These are phyloP conservation scores for Colletotrichum trifolii DNA, from an alignment of 2,329 filamentous ascomycete genomes.

Conservation along the genomic window DNA sequence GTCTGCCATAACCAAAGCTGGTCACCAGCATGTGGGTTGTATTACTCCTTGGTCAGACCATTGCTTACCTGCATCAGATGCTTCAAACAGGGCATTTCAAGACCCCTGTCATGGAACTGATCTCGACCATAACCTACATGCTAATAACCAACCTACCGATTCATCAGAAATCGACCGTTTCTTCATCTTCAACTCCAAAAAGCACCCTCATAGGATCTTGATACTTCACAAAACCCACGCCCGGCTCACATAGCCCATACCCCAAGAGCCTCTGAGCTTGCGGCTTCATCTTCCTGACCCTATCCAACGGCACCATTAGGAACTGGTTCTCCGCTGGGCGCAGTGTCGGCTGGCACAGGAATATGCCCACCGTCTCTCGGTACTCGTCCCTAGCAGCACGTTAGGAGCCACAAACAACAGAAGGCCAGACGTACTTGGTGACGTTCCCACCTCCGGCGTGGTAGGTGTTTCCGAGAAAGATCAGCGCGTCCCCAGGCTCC, in stretches of 20 bases:
- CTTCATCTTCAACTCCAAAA: conserved; percentile 50
- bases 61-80: too few relatives aligned
- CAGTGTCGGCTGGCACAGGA: conserved; percentile 47
- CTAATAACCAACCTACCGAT: not conserved
- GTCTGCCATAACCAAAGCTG: too few relatives aligned
- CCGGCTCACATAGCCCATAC: conserved; percentile 47
- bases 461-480: conserved; percentile 53
- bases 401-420: too few relatives aligned
- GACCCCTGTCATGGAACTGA: too few relatives aligned
- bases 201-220: conserved; percentile 51
- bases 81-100: too few relatives aligned
- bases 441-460: conserved; percentile 53
- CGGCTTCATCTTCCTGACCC: conserved; percentile 44
- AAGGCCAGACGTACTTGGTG: conserved; percentile 36
- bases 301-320: conserved; percentile 44
- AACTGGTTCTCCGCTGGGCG: conserved; percentile 50
- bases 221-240: conserved; percentile 49
- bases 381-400: conserved; percentile 40
- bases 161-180: conserved; percentile 45
- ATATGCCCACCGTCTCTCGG: conserved; percentile 47
- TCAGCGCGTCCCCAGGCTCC: conserved; percentile 51
- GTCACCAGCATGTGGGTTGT: too few relatives aligned
- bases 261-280: conserved; percentile 47
- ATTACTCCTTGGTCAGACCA: too few relatives aligned
- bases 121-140: not conserved